A percentile compares a stretch with the other conserved stretches of the same genome.
phyloP scores from a whole-genome alignment of 169 alveolate species.

The Hepatocystis sp. region DNA sequence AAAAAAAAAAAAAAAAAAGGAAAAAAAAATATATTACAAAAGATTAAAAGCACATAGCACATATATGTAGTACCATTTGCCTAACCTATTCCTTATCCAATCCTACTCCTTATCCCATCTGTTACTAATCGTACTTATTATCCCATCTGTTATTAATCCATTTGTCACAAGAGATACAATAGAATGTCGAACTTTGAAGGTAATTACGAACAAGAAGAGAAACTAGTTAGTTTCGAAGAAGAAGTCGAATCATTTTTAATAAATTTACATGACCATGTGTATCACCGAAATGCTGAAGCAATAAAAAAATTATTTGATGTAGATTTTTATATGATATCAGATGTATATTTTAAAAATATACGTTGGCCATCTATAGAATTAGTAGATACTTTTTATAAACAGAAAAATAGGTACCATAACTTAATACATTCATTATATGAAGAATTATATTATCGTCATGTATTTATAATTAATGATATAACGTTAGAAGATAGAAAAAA shows the following conservation, averaged over 20 bases:
- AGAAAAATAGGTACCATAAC: slow-evolving; percentile 85
- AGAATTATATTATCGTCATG: slow-evolving; percentile 89
- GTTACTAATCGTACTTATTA: too few species aligned
- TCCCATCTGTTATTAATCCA: too few species aligned
- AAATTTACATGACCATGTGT: slow-evolving; percentile 83
- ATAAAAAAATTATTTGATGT: slow-evolving; percentile 85
- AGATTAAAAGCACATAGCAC: too few species aligned
- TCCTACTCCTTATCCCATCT: too few species aligned
- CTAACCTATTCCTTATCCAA: too few species aligned
- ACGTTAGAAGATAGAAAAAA: slow-evolving; percentile 86
- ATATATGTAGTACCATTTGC: too few species aligned
- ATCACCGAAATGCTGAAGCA: slow-evolving; percentile 86
- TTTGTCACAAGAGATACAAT: too few species aligned
- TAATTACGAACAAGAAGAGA: slow-evolving; percentile 28
- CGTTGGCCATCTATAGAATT: slow-evolving; percentile 89
- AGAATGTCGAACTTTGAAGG: too few species aligned
- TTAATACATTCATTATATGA: slow-evolving; percentile 87
- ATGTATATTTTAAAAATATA: slow-evolving; percentile 79
- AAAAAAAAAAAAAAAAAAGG: too few species aligned
- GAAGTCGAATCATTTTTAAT: slow-evolving; percentile 88
- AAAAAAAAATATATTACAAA: too few species aligned
- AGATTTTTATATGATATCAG: slow-evolving; percentile 84
- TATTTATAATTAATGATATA: slow-evolving; percentile 84
- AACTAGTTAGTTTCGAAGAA: slow-evolving; percentile 80
- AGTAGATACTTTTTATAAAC: slow-evolving; percentile 87